Evolutionary conservation across 192 early-diverging fungal species (phyloP).

Genomic region (Haplosporangium gracile): DNA sequence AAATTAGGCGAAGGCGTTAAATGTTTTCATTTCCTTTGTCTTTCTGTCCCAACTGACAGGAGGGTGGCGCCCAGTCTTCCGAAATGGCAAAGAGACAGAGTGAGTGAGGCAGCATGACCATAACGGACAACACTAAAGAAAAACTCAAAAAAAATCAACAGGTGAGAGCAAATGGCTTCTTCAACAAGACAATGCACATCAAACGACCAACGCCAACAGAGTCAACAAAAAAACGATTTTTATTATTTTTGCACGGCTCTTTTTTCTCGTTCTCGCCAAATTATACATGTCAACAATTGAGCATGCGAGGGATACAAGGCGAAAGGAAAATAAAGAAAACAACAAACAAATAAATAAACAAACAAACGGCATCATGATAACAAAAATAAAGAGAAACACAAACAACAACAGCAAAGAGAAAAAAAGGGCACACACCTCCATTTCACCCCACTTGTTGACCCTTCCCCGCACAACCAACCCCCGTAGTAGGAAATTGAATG

Average conservation of each 20-base stretch:
- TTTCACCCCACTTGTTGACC: not conserved
- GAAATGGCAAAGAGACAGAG: no score
- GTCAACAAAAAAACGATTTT: no score
- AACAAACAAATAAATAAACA: not conserved
- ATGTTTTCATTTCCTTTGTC: no score
- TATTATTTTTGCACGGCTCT: no score
- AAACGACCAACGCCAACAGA: not conserved
- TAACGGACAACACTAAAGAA: not conserved
- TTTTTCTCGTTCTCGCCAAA: no score
- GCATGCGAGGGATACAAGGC: not conserved
- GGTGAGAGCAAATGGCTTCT: not conserved
- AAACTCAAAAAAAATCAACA: not conserved
- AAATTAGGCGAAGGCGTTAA: no score
- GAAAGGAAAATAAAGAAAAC: not conserved
- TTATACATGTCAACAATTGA: not conserved
- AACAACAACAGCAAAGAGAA: not conserved
- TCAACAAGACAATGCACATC: not conserved
- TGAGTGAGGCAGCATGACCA: not conserved
- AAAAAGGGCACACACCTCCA: not conserved
- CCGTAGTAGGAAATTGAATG: not conserved
- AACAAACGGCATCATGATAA: slow-evolving; percentile 5
- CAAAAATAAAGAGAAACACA: not conserved
- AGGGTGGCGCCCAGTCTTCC: no score
- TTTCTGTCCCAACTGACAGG: no score
- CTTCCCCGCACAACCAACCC: not conserved